Base-by-base conservation (phyloP, 108 stramenopile species). In the Epipyxis sp. region DNA sequence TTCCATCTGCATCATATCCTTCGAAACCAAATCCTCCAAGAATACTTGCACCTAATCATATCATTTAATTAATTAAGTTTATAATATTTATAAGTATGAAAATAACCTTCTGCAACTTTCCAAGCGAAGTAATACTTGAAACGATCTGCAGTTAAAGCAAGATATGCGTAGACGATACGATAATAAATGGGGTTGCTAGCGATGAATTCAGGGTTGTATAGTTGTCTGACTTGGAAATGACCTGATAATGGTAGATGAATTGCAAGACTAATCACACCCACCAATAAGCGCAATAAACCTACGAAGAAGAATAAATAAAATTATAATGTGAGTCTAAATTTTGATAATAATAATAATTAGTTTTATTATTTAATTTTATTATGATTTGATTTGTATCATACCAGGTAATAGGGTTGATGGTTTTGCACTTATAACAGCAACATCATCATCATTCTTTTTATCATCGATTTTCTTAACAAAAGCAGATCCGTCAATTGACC, bases 51-150 rank as follows among this genome's bases (percentile, higher is more conserved):
- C 82, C n/a, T n/a, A n/a, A n/a, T n/a, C n/a, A n/a, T n/a, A n/a
- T n/a, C n/a, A n/a, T n/a, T n/a, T n/a, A n/a, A n/a, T n/a, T n/a
- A n/a, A n/a, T n/a, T n/a, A n/a, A n/a, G n/a, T n/a, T n/a, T n/a
- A n/a, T n/a, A n/a, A n/a, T n/a, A n/a, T n/a, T n/a, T n/a, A n/a
- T n/a, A n/a, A n/a, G n/a, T n/a, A n/a, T n/a, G n/a, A n/a, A n/a
- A n/a, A n/a, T n/a, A n/a, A n/a, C n/a, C 84, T 41, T 84, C 84
- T 20, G 84, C 82, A 37, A 69, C 69, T 92, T 91, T 94, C 96
- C 96, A 97, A 0, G 94, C 96, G 86, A 97, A 95, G 90, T 94
- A 95, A 85, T 97, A 97, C 90, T 97, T 97, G 77, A 88, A 81
- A 54, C 95, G 89, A 67, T 90, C 77, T 78, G 87, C 91, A 69